Evolutionary conservation across 1,284 basidiomycete genomes (phyloP), one percentile per base, ranked within the genome.

Genomic region (Peniophora sp.): DNA sequence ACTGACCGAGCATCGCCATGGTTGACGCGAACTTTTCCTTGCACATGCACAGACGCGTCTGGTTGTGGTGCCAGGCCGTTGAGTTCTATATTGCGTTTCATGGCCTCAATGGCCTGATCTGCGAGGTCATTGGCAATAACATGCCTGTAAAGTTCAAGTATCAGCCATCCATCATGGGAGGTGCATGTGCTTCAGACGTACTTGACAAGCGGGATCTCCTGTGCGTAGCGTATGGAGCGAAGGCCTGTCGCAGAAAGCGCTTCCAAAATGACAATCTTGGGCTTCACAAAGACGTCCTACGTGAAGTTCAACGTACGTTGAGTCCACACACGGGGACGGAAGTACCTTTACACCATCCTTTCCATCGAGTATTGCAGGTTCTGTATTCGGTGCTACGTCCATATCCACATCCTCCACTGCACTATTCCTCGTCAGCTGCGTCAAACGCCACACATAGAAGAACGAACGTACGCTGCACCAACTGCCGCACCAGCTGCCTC

Each of bases 41-140:
- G 62, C 19, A 8, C 44, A 20, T 55, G 57, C 36, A 46, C 39
- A 50, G 55, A 55, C 51, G 59, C 55, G 25, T 53, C 54, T 41
- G 55, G 35, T 19, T 56, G 53, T 14, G 27, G 39, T n/a, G 56
- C 55, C 9, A 97, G 78, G 3, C 81, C 86, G 62, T 99, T 99
- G 56, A 92, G 77, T n/a, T 83, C 81, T 1, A 97, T 78, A 61
- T 99, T 99, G 47, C 87, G 74, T 56, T 75, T 81, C 82, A 99
- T 98, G 3, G 91, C 91, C 53, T 81, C 85, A 3, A 86, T 85
- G 0, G 96, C 97, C 2, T 84, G 78, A 0, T 85, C 75, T 0
- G 89, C 95, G 5, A 97, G 67, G 66, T 99, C 96, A 64, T 99
- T 99, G 10, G 97, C 96, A 57, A 97, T 83, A 27, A 99, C 85